These are phyloP conservation scores for Coemansia sp. DNA, from an alignment of 192 early-diverging fungal genomes.

Conservation along the genomic window DNA sequence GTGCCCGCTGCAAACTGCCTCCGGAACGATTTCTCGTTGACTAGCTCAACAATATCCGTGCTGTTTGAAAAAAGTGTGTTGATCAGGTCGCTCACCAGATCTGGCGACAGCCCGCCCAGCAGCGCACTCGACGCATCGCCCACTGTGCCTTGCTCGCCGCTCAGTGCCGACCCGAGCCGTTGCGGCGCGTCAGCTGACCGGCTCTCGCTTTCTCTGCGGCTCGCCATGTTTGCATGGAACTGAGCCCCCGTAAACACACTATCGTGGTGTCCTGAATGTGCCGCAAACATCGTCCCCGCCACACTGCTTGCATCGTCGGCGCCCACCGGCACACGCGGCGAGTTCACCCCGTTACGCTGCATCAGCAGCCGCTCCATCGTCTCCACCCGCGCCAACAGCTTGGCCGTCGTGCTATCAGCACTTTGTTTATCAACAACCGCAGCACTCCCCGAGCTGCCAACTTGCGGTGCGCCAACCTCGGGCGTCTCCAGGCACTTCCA, in stretches of 20 bases:
- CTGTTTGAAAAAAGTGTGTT: slow-evolving; percentile 34
- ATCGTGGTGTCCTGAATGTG: slow-evolving; percentile 1
- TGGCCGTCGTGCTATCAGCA: slow-evolving; percentile 33
- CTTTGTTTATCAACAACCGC: slow-evolving; percentile 7
- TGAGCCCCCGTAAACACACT: not conserved
- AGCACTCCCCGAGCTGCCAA: not conserved
- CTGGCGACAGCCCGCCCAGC: slow-evolving; percentile 11
- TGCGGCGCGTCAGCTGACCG: slow-evolving; percentile 21
- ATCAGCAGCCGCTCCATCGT: slow-evolving; percentile 53
- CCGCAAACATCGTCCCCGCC: not conserved
- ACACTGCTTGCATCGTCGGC: not conserved
- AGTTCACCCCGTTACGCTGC: slow-evolving; percentile 40
- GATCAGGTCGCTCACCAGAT: slow-evolving; percentile 32
- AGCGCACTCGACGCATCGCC: not conserved
- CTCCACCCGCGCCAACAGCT: slow-evolving; percentile 49
- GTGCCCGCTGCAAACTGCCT: slow-evolving; percentile 47
- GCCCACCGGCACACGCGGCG: slow-evolving; percentile 18
- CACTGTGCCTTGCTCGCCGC: slow-evolving; percentile 6
- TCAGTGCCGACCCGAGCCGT: slow-evolving; percentile 1
- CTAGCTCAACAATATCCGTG: slow-evolving; percentile 20
- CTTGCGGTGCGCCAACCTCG: not conserved
- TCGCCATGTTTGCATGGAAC: not conserved
- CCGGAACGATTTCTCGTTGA: slow-evolving; percentile 44
- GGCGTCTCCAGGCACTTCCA: slow-evolving; percentile 49
- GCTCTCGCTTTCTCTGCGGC: slow-evolving; percentile 17